Conservation (phyloP, 768 basidiomycete species). For the Mycena vitilis region DNA sequence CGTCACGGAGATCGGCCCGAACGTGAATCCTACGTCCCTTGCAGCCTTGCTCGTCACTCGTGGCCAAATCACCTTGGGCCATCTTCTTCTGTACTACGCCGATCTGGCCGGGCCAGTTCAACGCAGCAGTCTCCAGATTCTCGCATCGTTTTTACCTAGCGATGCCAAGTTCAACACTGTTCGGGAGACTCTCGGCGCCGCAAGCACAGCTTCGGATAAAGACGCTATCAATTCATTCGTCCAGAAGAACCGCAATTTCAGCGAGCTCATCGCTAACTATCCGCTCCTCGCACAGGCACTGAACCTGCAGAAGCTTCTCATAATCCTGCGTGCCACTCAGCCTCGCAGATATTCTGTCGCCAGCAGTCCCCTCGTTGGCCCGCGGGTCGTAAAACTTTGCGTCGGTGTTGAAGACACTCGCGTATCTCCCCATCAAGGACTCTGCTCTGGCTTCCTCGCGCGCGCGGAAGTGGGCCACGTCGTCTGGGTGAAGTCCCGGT, state of each 20-base stretch:
- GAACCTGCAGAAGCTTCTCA: constrained; percentile 22
- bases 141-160: constrained; percentile 23
- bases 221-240: not conserved
- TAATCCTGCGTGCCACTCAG: constrained; percentile 25
- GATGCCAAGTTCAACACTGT: constrained; percentile 22
- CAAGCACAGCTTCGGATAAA: constrained; percentile 1
- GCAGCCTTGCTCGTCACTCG: constrained; percentile 21
- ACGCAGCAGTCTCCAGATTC: constrained; percentile 13
- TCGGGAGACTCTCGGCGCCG: constrained; percentile 9
- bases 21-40: constrained; percentile 22
- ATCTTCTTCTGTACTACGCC: constrained; percentile 26
- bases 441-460: constrained; percentile 31
- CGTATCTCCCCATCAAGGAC: constrained; percentile 18
- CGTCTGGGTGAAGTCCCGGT: constrained; percentile 21
- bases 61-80: constrained; percentile 22
- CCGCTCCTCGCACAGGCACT: constrained; percentile 22
- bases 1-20: constrained; percentile 16
- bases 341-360: constrained; percentile 31
- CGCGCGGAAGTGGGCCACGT: constrained; percentile 18
- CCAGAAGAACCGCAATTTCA: constrained; percentile 29
- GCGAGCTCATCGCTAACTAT: constrained; percentile 19
- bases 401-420: constrained; percentile 30
- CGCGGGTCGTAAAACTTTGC: constrained; percentile 18
- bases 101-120: constrained; percentile 30
- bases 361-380: constrained; percentile 27